Percentiles rank a stretch among this genome's conserved stretches.
Conservation (phyloP, 176 grass and related monocot genomes). For the Rhipidocladum racemiflorum region DNA sequence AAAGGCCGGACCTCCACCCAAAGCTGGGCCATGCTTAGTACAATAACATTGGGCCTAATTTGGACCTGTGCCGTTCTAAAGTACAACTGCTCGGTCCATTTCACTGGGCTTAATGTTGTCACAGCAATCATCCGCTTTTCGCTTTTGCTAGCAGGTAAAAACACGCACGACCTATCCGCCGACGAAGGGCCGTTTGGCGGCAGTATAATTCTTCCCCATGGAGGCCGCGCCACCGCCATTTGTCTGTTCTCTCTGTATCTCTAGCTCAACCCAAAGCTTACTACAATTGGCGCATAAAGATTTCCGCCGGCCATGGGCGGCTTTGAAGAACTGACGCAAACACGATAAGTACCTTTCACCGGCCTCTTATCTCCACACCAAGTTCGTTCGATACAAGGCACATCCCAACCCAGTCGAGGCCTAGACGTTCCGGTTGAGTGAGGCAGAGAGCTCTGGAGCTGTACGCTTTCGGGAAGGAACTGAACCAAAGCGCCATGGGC, state of each 20-base stretch:
- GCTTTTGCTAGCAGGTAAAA: no score
- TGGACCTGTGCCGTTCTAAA: background rate
- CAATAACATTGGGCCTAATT: background rate
- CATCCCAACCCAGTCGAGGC: background rate
- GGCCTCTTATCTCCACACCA: background rate
- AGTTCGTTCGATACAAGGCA: conserved; percentile 13
- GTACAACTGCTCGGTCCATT: background rate
- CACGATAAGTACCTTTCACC: background rate
- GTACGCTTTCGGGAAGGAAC: background rate
- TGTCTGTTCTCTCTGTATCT: background rate
- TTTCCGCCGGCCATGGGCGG: conserved; percentile 37
- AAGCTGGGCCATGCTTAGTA: background rate
- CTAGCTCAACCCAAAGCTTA: background rate
- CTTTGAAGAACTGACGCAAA: background rate
- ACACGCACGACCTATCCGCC: background rate
- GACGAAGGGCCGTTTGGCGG: background rate
- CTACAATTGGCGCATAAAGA: conserved; percentile 21
- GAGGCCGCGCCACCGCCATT: background rate
- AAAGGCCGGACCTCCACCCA: no score
- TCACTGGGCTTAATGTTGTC: background rate
- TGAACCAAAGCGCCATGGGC: conserved; percentile 32
- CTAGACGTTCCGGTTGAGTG: background rate
- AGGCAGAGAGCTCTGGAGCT: background rate
- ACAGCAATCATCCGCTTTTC: no score
- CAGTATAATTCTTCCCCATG: background rate